Evolutionary conservation across 345 rosid genomes (phyloP).

Genomic region (Brassica carinata): DNA sequence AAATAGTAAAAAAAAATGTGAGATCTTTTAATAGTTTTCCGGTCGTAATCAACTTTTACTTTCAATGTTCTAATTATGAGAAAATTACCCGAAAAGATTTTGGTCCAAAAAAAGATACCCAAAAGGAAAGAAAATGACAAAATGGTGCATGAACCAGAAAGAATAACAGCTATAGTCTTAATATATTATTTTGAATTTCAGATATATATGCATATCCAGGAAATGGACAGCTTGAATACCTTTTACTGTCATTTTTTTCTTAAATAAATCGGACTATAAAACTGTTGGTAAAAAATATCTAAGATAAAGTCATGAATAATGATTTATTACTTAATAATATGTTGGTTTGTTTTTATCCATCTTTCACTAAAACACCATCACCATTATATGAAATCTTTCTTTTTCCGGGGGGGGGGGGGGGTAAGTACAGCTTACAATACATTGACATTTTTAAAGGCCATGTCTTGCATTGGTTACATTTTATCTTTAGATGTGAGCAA

Average conservation of each 20-base stretch:
- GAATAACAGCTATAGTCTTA: background rate
- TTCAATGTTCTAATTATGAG: background rate
- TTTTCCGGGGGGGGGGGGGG: background rate
- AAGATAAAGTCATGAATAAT: constrained; percentile 15
- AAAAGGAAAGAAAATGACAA: constrained; percentile 9
- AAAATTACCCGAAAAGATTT: background rate
- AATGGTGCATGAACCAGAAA: constrained; percentile 23
- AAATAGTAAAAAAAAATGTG: background rate
- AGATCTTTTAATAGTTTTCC: background rate
- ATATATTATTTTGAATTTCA: background rate
- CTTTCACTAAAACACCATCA: background rate
- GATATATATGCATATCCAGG: constrained; percentile 11
- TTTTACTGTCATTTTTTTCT: constrained; percentile 2
- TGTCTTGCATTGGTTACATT: background rate
- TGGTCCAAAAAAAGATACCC: background rate
- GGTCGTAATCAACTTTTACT: constrained; percentile 1
- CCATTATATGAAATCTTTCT: background rate
- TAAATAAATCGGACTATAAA: constrained; percentile 8
- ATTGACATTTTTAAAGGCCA: background rate
- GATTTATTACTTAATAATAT: constrained; percentile 6
- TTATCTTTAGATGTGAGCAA: background rate
- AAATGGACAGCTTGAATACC: constrained; percentile 17
- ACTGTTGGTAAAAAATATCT: constrained; percentile 19
- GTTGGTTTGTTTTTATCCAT: background rate
- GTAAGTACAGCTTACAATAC: too few species aligned